Evolutionary conservation across 2,329 filamentous ascomycete species (phyloP).

Genomic region (Parafenestella ontariensis): DNA sequence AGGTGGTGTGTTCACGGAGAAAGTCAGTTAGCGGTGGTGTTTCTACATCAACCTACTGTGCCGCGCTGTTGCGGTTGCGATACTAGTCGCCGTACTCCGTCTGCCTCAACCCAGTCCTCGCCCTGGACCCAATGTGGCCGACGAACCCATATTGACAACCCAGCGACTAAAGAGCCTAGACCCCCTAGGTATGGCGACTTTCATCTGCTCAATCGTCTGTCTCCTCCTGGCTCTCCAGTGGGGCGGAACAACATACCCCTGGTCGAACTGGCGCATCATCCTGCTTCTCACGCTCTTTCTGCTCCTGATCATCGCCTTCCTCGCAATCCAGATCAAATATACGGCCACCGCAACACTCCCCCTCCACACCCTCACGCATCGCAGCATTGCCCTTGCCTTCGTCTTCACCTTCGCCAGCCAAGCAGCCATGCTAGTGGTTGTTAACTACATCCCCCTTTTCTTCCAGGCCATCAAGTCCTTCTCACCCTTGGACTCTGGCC

Average conservation of each 20-base stretch:
- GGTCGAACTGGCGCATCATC: conserved; percentile 54
- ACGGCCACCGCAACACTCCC: background rate
- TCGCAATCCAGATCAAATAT: conserved; percentile 17
- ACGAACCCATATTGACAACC: background rate
- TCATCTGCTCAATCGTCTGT: conserved; percentile 34
- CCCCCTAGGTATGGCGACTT: conserved; percentile 32
- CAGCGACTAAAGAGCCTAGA: conserved; percentile 31
- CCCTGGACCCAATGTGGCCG: background rate
- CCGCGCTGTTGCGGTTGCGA: conserved; percentile 21
- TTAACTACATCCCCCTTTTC: conserved; percentile 26
- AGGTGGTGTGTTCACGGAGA: conserved; percentile 42
- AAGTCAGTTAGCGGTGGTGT: conserved; percentile 26
- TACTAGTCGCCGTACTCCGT: conserved; percentile 43
- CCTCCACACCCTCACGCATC: conserved; percentile 3
- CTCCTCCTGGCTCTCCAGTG: conserved; percentile 43
- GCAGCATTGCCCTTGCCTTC: conserved; percentile 13
- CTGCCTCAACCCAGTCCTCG: conserved; percentile 3
- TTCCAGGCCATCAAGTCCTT: conserved; percentile 28
- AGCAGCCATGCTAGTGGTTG: conserved; percentile 13
- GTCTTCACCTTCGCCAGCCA: conserved; percentile 14
- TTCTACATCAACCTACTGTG: conserved; percentile 32
- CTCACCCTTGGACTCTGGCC: conserved; percentile 19
- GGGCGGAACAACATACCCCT: conserved; percentile 42
- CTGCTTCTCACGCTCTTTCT: conserved; percentile 50
- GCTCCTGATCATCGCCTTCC: conserved; percentile 52